phyloP scores from a whole-genome alignment of 176 grass and related monocot species.

The Aegilops longissima region DNA sequence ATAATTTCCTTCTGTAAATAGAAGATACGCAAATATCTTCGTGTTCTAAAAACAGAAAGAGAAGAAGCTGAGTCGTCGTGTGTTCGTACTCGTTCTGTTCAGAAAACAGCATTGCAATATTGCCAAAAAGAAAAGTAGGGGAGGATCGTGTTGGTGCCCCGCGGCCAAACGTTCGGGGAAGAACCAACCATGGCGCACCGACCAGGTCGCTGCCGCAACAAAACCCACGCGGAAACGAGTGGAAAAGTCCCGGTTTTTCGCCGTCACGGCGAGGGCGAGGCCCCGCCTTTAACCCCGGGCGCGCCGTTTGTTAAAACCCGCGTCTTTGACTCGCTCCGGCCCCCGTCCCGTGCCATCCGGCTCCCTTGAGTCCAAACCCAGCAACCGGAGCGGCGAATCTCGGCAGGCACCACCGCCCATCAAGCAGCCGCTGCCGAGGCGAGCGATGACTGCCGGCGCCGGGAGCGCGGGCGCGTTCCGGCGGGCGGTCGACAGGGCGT shows the following conservation, averaged over 20 bases:
- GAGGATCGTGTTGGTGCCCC: neutral
- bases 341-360: neutral
- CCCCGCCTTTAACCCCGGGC: neutral
- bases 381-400: neutral
- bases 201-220: conserved; percentile 12
- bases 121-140: neutral
- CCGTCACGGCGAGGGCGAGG: conserved; percentile 12
- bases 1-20: no score
- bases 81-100: no score
- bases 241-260: neutral
- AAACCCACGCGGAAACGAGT: conserved; percentile 5
- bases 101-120: neutral
- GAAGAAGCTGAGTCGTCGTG: no score
- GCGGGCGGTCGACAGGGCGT: conserved; percentile 55
- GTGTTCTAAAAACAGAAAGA: neutral
- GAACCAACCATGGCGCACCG: neutral
- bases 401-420: neutral
- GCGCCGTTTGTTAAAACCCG: conserved; percentile 10
- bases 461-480: conserved; percentile 50
- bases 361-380: neutral
- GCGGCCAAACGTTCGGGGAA: conserved; percentile 2
- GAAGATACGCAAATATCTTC: no score
- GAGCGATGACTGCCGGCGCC: conserved; percentile 17
- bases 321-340: conserved; percentile 2
- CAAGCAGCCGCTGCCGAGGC: neutral